Percentiles rank a stretch among this genome's conserved stretches.
Conservation (phyloP, 2,329 filamentous ascomycete species). For the Trichoderma asperellum region DNA sequence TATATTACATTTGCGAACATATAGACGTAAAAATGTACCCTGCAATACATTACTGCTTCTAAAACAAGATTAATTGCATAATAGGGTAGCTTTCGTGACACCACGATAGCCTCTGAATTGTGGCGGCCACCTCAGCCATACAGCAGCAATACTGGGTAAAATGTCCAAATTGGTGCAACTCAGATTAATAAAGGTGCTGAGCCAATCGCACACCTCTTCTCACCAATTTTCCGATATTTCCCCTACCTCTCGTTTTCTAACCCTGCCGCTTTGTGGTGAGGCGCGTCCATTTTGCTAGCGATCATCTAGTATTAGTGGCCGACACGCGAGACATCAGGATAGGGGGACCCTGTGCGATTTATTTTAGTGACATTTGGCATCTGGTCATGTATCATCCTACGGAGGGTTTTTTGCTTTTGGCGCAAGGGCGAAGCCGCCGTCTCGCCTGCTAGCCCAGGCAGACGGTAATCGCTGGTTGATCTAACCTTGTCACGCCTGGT, state of each 20-base stretch:
- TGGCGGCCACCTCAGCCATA: neutral
- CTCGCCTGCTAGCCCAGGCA: neutral
- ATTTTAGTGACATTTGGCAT: neutral
- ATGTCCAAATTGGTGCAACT: neutral
- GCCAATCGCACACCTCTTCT: neutral
- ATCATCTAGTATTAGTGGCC: neutral
- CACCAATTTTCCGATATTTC: neutral
- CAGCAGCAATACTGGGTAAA: too few relatives aligned
- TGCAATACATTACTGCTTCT: neutral
- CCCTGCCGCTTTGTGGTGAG: neutral
- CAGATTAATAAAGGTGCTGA: too few relatives aligned
- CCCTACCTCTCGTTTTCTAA: neutral
- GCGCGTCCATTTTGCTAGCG: neutral
- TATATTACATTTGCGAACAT: neutral
- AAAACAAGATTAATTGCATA: too few relatives aligned
- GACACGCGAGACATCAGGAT: conserved; percentile 2
- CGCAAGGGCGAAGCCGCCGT: neutral
- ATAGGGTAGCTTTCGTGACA: neutral
- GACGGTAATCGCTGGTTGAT: neutral
- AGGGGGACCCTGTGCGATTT: neutral
- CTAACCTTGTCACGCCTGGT: neutral
- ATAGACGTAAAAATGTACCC: too few relatives aligned
- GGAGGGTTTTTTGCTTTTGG: neutral
- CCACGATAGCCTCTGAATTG: neutral
- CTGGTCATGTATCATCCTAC: neutral